A percentile compares a stretch with the other conserved stretches of the same genome.
Evolutionary conservation across 1,139 yeast genomes (phyloP).

Genomic region (Blastobotrys aristatus): DNA sequence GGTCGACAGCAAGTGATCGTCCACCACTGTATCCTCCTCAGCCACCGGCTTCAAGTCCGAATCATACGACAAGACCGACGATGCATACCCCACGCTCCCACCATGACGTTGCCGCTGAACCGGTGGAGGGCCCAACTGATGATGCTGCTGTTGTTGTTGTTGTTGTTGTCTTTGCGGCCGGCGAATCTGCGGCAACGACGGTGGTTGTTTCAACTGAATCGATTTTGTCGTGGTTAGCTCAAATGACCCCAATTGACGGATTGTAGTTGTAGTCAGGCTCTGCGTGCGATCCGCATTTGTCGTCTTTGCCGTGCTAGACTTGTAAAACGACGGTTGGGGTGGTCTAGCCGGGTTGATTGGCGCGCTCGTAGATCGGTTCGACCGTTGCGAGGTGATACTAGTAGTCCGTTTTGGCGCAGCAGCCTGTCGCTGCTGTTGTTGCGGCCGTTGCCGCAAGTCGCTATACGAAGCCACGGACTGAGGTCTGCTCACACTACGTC

Average conservation of each 20-base stretch:
- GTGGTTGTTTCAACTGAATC: slow-evolving; percentile 6
- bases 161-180: neutral
- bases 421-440: too few species aligned
- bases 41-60: slow-evolving; percentile 34
- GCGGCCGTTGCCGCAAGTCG: too few species aligned
- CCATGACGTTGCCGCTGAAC: neutral
- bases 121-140: neutral
- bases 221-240: slow-evolving; percentile 29
- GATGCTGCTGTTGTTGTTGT: neutral
- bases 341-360: slow-evolving; percentile 17
- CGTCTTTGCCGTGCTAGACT: slow-evolving; percentile 6
- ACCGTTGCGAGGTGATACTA: neutral
- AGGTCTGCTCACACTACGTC: neutral
- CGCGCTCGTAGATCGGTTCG: neutral
- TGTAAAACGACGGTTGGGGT: slow-evolving; percentile 13
- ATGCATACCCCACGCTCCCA: slow-evolving; percentile 20
- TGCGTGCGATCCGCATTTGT: slow-evolving; percentile 31
- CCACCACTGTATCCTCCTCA: slow-evolving; percentile 33
- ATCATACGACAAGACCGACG: slow-evolving; percentile 31
- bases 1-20: neutral
- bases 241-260: slow-evolving; percentile 36
- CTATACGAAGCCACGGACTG: slow-evolving; percentile 11
- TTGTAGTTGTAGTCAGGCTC: slow-evolving; percentile 38
- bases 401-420: neutral
- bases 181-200: neutral